Base-by-base conservation (phyloP, 1,139 yeast genomes). In the Suhomyces guaymorum region DNA sequence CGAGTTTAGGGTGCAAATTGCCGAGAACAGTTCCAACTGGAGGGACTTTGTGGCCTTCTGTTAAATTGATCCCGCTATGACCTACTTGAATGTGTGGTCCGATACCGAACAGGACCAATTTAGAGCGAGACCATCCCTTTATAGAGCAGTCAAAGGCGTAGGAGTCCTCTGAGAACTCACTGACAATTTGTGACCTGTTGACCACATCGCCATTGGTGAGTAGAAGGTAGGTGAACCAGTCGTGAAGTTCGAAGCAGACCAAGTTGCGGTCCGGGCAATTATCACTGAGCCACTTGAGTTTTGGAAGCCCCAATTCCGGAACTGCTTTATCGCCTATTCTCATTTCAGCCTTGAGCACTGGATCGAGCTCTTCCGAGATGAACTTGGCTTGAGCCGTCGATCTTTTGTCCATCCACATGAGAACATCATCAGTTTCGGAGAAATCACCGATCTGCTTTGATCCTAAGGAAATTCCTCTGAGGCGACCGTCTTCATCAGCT, bases 361-460 rank as follows among this genome's bases (percentile, higher is more conserved):
- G 24, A 8, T 24, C 28, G 24, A 59, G 41, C 2, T 10, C 32
- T 5, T 39, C 15, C 36, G 70, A 70, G 11, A 75, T 48, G n/a
- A 45, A 35, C 3, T 37, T 27, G 2, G 71, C 51, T 44, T 74
- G 70, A 3, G 45, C 33, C 1, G 35, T 41, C 5, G 79, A 58
- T 32, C 75, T 52, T n/a, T 63, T 59, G 46, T 78, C 83, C 83
- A 78, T 78, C 83, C 84, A 78, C 35, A 78, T 60, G 5, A 78
- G 59, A 2, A 78, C 61, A 46, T 76, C 76, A 26, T 66, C 65
- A 8, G 48, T 47, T 3, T 22, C 23, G 3, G 32, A 33, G 15
- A 15, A 15, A 12, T 10, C 28, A 7, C 32, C 37, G 9, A 33
- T 13, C 8, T 21, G 26, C 3, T n/a, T 12, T 7, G 23, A 24